A percentile compares a stretch with the other conserved stretches of the same genome.
Evolutionary conservation across 148 eudicot genomes (phyloP).

Genomic region (Camellia japonica): DNA sequence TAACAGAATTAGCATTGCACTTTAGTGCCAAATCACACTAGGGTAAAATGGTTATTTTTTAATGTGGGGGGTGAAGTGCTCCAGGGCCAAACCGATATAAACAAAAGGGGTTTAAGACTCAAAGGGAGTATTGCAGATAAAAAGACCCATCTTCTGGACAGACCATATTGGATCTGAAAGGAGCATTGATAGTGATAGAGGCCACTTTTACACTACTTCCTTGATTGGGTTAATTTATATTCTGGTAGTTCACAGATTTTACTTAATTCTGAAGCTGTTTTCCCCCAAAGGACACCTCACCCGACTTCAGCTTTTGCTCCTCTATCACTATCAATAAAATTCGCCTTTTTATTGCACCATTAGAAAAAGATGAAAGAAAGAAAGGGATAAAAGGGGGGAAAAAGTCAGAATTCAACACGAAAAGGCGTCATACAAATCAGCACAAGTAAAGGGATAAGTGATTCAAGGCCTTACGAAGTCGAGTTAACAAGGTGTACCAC

Average conservation of each 20-base stretch:
- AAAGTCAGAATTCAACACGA: neutral
- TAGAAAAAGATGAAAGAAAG: neutral
- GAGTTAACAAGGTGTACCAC: conserved; percentile 96
- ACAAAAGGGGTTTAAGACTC: neutral
- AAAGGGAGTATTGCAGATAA: conserved; percentile 5
- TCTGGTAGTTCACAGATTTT: too few species aligned
- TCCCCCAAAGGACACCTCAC: neutral
- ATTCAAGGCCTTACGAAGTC: conserved; percentile 77
- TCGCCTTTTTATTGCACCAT: neutral
- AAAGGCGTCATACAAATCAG: neutral
- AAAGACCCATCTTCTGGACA: neutral
- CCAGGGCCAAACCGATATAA: neutral
- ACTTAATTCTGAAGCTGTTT: neutral
- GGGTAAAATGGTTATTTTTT: too few species aligned
- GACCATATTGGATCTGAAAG: neutral
- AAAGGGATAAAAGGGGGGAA: neutral
- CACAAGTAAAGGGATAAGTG: conserved; percentile 4
- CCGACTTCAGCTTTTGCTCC: neutral
- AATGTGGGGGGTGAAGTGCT: too few species aligned
- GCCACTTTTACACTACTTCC: neutral
- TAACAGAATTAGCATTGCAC: too few species aligned
- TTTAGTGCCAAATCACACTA: too few species aligned
- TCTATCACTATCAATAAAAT: neutral
- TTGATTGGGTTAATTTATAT: neutral
- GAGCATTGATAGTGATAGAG: too few species aligned